Percentiles rank a stretch among this genome's conserved stretches.
Conservation (phyloP, 139 green algal genomes). For the Haematococcus sp. region DNA sequence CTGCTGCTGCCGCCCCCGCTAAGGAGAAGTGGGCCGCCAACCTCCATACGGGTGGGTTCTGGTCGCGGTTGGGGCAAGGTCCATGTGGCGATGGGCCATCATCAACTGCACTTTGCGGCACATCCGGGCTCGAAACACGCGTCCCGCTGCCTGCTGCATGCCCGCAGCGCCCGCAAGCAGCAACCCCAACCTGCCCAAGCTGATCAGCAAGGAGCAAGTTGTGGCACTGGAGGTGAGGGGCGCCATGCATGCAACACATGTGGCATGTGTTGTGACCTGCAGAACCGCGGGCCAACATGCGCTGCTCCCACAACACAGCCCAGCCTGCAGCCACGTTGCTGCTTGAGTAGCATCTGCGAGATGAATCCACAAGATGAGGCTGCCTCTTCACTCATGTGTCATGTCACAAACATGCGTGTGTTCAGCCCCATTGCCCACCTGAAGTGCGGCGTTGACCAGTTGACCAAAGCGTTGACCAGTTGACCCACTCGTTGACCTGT, state of each 20-base stretch:
- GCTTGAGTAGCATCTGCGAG: too few relatives aligned
- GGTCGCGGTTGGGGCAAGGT: too few relatives aligned
- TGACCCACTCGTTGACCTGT: not conserved
- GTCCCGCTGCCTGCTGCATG: not conserved
- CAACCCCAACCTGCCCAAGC: constrained; percentile 30
- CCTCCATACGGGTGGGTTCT: not conserved
- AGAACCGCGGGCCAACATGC: too few relatives aligned
- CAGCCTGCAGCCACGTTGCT: too few relatives aligned
- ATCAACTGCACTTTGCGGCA: constrained; percentile 6
- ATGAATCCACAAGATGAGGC: too few relatives aligned
- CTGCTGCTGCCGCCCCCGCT: constrained; percentile 27
- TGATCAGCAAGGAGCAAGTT: constrained; percentile 69
- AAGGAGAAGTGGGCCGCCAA: constrained; percentile 43
- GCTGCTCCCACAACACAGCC: too few relatives aligned
- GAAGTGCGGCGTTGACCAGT: not conserved
- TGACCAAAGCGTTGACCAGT: not conserved
- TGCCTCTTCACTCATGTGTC: too few relatives aligned
- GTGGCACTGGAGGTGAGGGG: constrained; percentile 59
- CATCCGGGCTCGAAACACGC: not conserved
- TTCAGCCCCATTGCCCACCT: not conserved
- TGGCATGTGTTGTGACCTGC: too few relatives aligned
- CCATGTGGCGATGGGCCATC: not conserved
- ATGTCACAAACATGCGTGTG: too few relatives aligned
- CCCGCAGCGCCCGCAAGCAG: constrained; percentile 23
- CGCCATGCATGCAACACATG: not conserved